phyloP scores from a whole-genome alignment of 306 rosid genomes.

The Clitoria ternatea region DNA sequence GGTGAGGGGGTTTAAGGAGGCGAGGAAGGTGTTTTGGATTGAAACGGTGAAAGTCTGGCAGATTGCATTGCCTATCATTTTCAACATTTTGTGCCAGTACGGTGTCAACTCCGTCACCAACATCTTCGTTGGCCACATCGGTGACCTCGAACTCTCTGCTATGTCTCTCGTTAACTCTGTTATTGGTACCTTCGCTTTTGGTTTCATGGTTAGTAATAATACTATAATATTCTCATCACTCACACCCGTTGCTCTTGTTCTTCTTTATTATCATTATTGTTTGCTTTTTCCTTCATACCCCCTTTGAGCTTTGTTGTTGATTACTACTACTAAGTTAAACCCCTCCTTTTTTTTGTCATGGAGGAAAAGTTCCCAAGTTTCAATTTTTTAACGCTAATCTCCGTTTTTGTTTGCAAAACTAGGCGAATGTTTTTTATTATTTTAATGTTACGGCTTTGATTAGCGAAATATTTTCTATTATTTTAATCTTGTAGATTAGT shows the following conservation, averaged over 20 bases:
- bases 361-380: too few relatives aligned
- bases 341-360: too few relatives aligned
- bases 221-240: too few relatives aligned
- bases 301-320: too few relatives aligned
- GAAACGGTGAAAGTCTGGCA: conserved; percentile 50
- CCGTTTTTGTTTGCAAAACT: neutral
- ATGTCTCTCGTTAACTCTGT: conserved; percentile 64
- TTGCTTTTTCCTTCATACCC: too few relatives aligned
- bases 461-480: neutral
- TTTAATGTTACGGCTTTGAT: too few relatives aligned
- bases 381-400: too few relatives aligned
- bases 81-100: conserved; percentile 48
- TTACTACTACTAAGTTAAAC: too few relatives aligned
- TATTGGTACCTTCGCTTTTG: conserved; percentile 62
- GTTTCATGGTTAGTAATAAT: conserved; percentile 75
- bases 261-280: too few relatives aligned
- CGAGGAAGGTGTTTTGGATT: conserved; percentile 31
- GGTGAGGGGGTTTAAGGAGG: conserved; percentile 22
- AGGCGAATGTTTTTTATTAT: neutral
- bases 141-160: conserved; percentile 74
- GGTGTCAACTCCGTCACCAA: conserved; percentile 51
- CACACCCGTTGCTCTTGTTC: too few relatives aligned
- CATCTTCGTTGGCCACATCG: conserved; percentile 81
- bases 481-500: neutral
- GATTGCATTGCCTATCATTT: conserved; percentile 52